These are phyloP conservation scores for Cercospora beticola DNA, from an alignment of 2,329 filamentous ascomycete genomes.

Conservation along the genomic window DNA sequence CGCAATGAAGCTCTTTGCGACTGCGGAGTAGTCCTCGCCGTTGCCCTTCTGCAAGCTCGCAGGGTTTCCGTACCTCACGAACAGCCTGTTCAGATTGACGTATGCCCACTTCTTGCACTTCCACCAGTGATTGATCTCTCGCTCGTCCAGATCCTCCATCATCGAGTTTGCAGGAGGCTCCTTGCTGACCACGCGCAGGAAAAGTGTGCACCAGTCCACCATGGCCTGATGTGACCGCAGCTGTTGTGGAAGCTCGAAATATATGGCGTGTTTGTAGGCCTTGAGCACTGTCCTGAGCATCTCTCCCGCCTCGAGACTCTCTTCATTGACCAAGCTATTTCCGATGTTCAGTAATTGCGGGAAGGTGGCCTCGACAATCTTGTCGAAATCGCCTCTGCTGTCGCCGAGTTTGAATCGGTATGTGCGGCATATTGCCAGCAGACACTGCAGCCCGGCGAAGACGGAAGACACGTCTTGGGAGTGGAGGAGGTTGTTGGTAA, in stretches of 20 bases:
- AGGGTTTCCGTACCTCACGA: slow-evolving; percentile 90
- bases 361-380: slow-evolving; percentile 89
- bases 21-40: slow-evolving; percentile 72
- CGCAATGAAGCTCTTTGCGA: slow-evolving; percentile 85
- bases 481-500: slow-evolving; percentile 83
- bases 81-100: slow-evolving; percentile 93
- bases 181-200: slow-evolving; percentile 87
- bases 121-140: slow-evolving; percentile 97
- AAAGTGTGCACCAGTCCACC: slow-evolving; percentile 94
- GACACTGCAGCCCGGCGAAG: slow-evolving; percentile 88
- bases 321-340: slow-evolving; percentile 83
- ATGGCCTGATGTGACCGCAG: slow-evolving; percentile 79
- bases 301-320: slow-evolving; percentile 90
- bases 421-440: slow-evolving; percentile 90
- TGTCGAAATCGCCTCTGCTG: slow-evolving; percentile 82
- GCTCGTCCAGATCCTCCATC: slow-evolving; percentile 75
- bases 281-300: slow-evolving; percentile 96
- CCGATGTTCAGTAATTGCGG: slow-evolving; percentile 84
- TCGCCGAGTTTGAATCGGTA: slow-evolving; percentile 91
- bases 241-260: slow-evolving; percentile 78
- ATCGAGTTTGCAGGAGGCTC: slow-evolving; percentile 75
- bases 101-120: slow-evolving; percentile 99
- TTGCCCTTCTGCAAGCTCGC: slow-evolving; percentile 70
- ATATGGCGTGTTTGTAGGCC: slow-evolving; percentile 97
- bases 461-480: slow-evolving; percentile 83